Conservation (phyloP, 2,329 filamentous ascomycete species). For the Hymenoscyphus scutula region DNA sequence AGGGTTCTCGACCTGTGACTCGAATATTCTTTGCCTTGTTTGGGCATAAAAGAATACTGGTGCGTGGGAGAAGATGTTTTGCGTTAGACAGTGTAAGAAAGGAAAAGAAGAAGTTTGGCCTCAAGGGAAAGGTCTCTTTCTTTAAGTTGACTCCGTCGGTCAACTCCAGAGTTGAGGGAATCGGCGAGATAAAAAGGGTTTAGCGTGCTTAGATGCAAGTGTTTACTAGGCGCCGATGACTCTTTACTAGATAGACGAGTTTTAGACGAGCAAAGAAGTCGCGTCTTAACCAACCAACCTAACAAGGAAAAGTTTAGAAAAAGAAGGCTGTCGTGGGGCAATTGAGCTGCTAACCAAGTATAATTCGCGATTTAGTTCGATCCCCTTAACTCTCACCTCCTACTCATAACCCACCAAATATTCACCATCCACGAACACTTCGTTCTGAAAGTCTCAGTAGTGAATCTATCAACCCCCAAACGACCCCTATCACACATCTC, state of each 20-base stretch:
- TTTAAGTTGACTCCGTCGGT: constrained; percentile 1
- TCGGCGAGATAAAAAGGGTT: constrained; percentile 5
- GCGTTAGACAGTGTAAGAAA: constrained; percentile 5
- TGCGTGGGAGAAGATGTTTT: background rate
- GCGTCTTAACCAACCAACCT: too few relatives aligned
- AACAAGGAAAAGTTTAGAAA: too few relatives aligned
- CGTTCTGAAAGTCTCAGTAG: too few relatives aligned
- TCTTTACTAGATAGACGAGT: background rate
- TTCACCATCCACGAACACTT: too few relatives aligned
- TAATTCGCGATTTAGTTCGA: too few relatives aligned
- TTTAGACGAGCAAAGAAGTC: background rate
- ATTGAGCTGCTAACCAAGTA: background rate
- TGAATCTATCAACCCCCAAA: background rate
- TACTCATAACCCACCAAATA: background rate
- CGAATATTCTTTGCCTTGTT: constrained; percentile 1
- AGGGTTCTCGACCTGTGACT: constrained; percentile 14
- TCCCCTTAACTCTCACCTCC: too few relatives aligned
- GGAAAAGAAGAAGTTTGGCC: constrained; percentile 8
- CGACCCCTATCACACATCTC: background rate
- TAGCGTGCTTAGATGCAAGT: background rate
- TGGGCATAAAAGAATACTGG: background rate
- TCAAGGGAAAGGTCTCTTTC: constrained; percentile 4
- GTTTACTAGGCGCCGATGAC: background rate
- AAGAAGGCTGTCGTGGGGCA: too few relatives aligned
- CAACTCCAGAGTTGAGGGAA: constrained; percentile 1